phyloP scores from a whole-genome alignment of 2,329 filamentous ascomycete species.

The Pyrenophora graminea region DNA sequence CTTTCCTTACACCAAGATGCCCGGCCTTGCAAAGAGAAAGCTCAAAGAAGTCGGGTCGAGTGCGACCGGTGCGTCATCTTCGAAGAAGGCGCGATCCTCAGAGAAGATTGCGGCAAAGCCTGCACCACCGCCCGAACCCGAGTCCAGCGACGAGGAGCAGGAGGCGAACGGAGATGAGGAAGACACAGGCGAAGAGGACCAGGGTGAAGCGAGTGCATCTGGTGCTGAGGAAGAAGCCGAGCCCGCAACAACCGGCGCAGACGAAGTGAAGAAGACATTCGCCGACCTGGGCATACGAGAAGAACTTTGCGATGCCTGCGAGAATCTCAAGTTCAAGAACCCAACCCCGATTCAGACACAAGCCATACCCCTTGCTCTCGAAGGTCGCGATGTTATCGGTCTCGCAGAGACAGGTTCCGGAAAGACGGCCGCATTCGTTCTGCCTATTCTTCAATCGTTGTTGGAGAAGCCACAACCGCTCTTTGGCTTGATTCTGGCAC shows the following conservation, averaged over 20 bases:
- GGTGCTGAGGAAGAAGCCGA: slow-evolving; percentile 1
- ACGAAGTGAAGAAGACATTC: slow-evolving; percentile 63
- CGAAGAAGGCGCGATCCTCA: slow-evolving; percentile 22
- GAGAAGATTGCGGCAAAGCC: slow-evolving; percentile 19
- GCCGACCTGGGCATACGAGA: slow-evolving; percentile 80
- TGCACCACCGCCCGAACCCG: slow-evolving; percentile 26
- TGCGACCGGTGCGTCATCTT: slow-evolving; percentile 7
- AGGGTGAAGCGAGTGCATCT: slow-evolving; percentile 1
- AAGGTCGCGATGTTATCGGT: slow-evolving; percentile 86
- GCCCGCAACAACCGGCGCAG: slow-evolving; percentile 8
- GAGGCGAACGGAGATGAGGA: neutral
- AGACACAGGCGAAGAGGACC: slow-evolving; percentile 9
- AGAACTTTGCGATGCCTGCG: slow-evolving; percentile 85
- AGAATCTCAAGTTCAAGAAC: slow-evolving; percentile 76
- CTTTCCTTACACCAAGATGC: slow-evolving; percentile 37
- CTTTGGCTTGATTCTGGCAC: slow-evolving; percentile 88
- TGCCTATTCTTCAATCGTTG: slow-evolving; percentile 87
- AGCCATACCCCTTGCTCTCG: slow-evolving; percentile 78
- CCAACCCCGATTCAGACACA: slow-evolving; percentile 89
- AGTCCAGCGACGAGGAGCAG: slow-evolving; percentile 28
- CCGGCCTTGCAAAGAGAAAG: slow-evolving; percentile 51
- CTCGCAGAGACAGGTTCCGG: slow-evolving; percentile 93
- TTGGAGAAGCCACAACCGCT: slow-evolving; percentile 85
- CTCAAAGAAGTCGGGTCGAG: slow-evolving; percentile 26
- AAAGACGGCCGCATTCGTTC: slow-evolving; percentile 92